Evolutionary conservation across 805 yeast species (phyloP).

Genomic region (Myxozyma monticola): DNA sequence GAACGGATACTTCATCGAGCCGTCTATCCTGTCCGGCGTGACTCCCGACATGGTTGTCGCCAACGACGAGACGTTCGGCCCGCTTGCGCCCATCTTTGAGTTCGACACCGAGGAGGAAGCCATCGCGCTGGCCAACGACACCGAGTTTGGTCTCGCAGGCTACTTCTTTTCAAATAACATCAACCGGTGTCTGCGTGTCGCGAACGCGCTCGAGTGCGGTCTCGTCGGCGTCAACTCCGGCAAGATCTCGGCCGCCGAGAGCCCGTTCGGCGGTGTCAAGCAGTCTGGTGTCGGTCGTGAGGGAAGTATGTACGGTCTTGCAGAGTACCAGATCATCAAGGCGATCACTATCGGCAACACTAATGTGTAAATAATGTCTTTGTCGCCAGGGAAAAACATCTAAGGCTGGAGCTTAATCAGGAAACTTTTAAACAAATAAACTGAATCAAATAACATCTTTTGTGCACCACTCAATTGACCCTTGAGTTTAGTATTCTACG

Average conservation of each 20-base stretch:
- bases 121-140: conserved; percentile 54
- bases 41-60: conserved; percentile 58
- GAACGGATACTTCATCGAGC: conserved; percentile 57
- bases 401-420: too few relatives aligned
- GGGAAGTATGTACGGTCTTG: conserved; percentile 62
- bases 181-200: conserved; percentile 56
- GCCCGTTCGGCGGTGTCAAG: conserved; percentile 60
- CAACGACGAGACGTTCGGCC: conserved; percentile 80
- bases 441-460: too few relatives aligned
- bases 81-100: conserved; percentile 68
- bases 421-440: too few relatives aligned
- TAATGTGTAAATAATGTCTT: conserved; percentile 3
- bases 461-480: too few relatives aligned
- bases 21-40: conserved; percentile 66
- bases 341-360: conserved; percentile 25
- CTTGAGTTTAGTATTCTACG: too few relatives aligned
- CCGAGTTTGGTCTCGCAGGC: conserved; percentile 77
- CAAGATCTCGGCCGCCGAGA: conserved; percentile 54
- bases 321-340: conserved; percentile 34
- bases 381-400: too few relatives aligned
- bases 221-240: conserved; percentile 85
- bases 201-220: conserved; percentile 72
- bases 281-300: conserved; percentile 73
- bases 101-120: conserved; percentile 66
- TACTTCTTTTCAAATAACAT: conserved; percentile 65